Base-by-base conservation (phyloP, 1,139 yeast species). In the Scheffersomyces parashehatae region DNA sequence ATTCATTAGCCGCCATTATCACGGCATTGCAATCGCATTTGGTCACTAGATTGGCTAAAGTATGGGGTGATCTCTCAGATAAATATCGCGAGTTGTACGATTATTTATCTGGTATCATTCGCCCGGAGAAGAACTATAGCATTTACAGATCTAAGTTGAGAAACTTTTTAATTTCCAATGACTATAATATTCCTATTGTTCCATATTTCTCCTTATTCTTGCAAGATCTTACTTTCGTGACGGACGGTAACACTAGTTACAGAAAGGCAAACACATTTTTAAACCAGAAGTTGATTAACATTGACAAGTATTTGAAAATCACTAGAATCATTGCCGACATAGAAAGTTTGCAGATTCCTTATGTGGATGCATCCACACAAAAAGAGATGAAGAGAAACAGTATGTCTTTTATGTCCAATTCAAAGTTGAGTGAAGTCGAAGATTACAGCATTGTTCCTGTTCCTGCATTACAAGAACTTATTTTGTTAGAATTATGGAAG, bases 1-100 rank as follows among this genome's bases (percentile, higher is more conserved):
- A 91, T 62, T 83, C 96, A 0, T 70, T 89, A 45, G 93, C 96
- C n/a, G 88, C 96, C 0, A 87, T 91, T 41, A 80, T 90, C 61
- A 85, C 95, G 0, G 81, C 96, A 0, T 73, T 91, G 51, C 97
- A 90, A 64, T 84, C 89, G 36, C 93, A 88, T 55, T 77, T 88
- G 39, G 75, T 91, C 41, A 81, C 90, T 3, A 75, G 97, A 55
- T 68, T 91, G 44, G 66, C 75, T 29, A 71, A 67, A 42, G 65
- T 88, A 2, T 89, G 97, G 97, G 64, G 52, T 4, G 82, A 79
- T 3, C 63, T 91, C 40, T 75, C 86, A 0, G 80, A 77, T 3
- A 86, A 88, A 55, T 87, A 88, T 56, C 70, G 68, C 31, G 85
- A 81, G 20, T 66, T 87, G 40, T 85, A 82, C 58, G 82, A 82